Base-by-base conservation (phyloP, 164 flowering plant genomes). In the Vitis amurensis region DNA sequence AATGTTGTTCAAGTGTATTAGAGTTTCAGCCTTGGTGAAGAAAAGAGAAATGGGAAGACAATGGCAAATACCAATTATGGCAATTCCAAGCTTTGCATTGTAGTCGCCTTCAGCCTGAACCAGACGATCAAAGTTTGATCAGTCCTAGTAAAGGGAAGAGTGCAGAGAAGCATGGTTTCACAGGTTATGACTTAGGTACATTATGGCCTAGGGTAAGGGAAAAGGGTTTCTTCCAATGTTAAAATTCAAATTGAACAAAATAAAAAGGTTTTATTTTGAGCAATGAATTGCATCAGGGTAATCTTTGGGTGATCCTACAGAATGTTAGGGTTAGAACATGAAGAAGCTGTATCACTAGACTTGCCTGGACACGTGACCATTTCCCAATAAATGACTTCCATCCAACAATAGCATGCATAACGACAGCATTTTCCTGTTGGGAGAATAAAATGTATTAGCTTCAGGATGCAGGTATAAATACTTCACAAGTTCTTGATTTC, bases 311-410 rank as follows among this genome's bases (percentile, higher is more conserved):
- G 44, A 37, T 6, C 7, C 7, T 37, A 3, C 44, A 37, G 7
- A 37, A 37, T 37, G 7, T 37, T 37, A 0, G 5, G 44, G 44
- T 3, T 17, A 55, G 16, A 19, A 50, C 15, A 47, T 56, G 50
- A 37, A 0, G 23, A n/a, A 50, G 17, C 47, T 51, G 64, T 3
- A 19, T 58, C 17, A 47, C n/a, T 23, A 15, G 11, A 74, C 84
- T 78, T 80, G 77, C 99, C 97, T 96, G 98, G 50, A 93, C 97
- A 14, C 97, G 91, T 5, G 97, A 91, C 99, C 99, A 96, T 80
- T 78, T 91, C 61, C 99, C 99, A 55, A 96, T 80, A n/a, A 90
- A 85, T 30, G 97, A 93, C 73, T 92, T 96, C 99, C 99, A 96
- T 16, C 99, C 97, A 69, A 96, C 89, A 73, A 96, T 93, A 9